Base-by-base conservation (phyloP, 2,329 filamentous ascomycete genomes). In the Alternaria sp. region DNA sequence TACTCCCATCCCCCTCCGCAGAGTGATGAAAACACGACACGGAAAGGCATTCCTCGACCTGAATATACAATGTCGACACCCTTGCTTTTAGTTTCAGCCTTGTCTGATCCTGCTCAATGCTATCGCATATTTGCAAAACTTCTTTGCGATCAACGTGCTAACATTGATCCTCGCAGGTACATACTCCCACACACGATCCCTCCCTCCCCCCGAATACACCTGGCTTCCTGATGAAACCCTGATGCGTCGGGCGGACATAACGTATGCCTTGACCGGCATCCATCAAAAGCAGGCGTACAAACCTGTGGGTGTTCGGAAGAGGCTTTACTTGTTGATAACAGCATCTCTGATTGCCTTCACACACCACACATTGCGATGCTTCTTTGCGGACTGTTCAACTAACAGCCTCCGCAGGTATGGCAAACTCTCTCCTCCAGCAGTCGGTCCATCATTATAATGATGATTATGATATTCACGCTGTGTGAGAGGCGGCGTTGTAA, bases 221-320 rank as follows among this genome's bases (percentile, higher is more conserved):
- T 46, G 44, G 59, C 65, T 65, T 78, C 75, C 86, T 88, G 87
- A 89, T 77, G 77, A 85, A 85, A 89, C 84, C 81, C 86, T 86
- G 87, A 89, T 89, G 87, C 87, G 87, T 87, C 87, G 87, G 87
- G 87, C 87, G 87, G 87, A 88, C 87, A 89, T 84, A 90, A 82
- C 75, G 82, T 85, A 82, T 84, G 81, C 82, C 78, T 81, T 71
- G 76, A 76, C 79, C 77, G 77, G 76, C 84, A 84, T 82, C 83
- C 85, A 79, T 80, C 70, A 74, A 84, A 82, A 86, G 81, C 81
- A 83, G 83, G 82, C 86, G 86, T 89, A 89, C 87, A 89, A 89
- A 87, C 86, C 83, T 86, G 86, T 84, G 84, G 86, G 78, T 85
- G 84, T 80, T 79, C 73, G 79, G 75, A 74, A 76, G 78, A 74